Evolutionary conservation across 139 green algal genomes (phyloP), one percentile per base, ranked within the genome.

Genomic region (Chlamydomonas urium): DNA sequence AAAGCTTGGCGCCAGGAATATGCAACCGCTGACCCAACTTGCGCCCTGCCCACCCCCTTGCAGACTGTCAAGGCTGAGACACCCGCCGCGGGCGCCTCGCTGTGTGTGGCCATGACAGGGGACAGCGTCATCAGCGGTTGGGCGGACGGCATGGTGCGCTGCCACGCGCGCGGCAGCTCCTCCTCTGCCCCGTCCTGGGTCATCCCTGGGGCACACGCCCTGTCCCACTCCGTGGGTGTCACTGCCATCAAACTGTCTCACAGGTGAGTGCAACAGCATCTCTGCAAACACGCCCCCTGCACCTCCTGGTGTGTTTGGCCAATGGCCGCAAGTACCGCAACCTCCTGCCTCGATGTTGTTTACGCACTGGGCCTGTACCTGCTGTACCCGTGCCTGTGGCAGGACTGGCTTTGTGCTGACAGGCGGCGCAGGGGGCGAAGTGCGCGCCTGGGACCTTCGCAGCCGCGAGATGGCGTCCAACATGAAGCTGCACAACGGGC

Each of bases 71-170:
- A 66, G 47, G 67, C 29, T 47, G 29, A 66, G 34, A 24, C 5
- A 33, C 62, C 17, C 61, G 4, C 8, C 23, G 6, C 61, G 24
- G 32, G 32, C 45, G 42, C 38, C 23, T 17, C 47, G 33, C 67
- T 74, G 33, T 35, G 59, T 62, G 32, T 76, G 33, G 58, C 28
- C 5, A 10, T 75, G 14, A 56, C 69, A 37, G 4, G 35, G 4
- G 31, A 50, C 24, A 32, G 50, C 53, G 38, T 65, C 29, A 28
- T 72, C 24, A 53, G 50, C 61, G 77, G 77, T 24, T 83, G 77
- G 77, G 72, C 58, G 10, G 77, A 83, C 36, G 77, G 77, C 34
- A 10, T 59, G 66, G 63, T 83, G n/a, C 73, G 77, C 26, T 66
- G 67, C 45, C 68, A 79, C 50, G 38, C 68, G 28, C 61, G 67